Evolutionary conservation across 2,329 filamentous ascomycete genomes (phyloP).

Genomic region (Colletotrichum incanum): DNA sequence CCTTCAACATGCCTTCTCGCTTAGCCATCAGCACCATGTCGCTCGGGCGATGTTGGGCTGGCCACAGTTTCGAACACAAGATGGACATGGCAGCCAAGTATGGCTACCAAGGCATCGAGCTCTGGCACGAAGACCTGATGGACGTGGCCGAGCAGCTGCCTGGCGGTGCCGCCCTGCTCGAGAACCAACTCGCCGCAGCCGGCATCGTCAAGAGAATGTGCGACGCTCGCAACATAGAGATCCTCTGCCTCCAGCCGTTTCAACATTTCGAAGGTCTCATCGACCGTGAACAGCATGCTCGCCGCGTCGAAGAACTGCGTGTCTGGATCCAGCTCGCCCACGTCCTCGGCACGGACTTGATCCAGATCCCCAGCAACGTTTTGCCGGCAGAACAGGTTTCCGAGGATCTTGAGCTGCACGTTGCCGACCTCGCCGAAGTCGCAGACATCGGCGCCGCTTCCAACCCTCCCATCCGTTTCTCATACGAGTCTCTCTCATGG

Average conservation of each 20-base stretch:
- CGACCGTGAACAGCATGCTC: slow-evolving; percentile 71
- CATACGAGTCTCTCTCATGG: slow-evolving; percentile 83
- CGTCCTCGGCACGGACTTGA: slow-evolving; percentile 77
- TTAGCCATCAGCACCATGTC: slow-evolving; percentile 84
- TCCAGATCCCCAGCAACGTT: slow-evolving; percentile 83
- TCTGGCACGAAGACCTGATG: slow-evolving; percentile 84
- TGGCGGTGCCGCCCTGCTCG: slow-evolving; percentile 54
- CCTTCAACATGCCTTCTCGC: slow-evolving; percentile 65
- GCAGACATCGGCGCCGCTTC: slow-evolving; percentile 77
- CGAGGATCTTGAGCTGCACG: slow-evolving; percentile 68
- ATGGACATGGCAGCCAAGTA: slow-evolving; percentile 77
- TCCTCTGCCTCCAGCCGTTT: slow-evolving; percentile 83
- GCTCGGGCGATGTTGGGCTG: slow-evolving; percentile 78
- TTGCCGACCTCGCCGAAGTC: slow-evolving; percentile 73
- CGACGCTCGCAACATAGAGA: slow-evolving; percentile 65
- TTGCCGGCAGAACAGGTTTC: slow-evolving; percentile 65
- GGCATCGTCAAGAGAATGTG: slow-evolving; percentile 71
- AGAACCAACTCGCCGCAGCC: slow-evolving; percentile 72
- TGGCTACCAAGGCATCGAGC: slow-evolving; percentile 79
- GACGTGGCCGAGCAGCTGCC: slow-evolving; percentile 68
- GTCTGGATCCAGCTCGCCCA: slow-evolving; percentile 80
- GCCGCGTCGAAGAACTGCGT: slow-evolving; percentile 73
- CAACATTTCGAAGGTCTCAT: slow-evolving; percentile 83
- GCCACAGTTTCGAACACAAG: slow-evolving; percentile 78
- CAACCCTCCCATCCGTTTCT: slow-evolving; percentile 74